Base-by-base conservation (phyloP, 495 filamentous ascomycete genomes). In the Aspergillus conjunctus region DNA sequence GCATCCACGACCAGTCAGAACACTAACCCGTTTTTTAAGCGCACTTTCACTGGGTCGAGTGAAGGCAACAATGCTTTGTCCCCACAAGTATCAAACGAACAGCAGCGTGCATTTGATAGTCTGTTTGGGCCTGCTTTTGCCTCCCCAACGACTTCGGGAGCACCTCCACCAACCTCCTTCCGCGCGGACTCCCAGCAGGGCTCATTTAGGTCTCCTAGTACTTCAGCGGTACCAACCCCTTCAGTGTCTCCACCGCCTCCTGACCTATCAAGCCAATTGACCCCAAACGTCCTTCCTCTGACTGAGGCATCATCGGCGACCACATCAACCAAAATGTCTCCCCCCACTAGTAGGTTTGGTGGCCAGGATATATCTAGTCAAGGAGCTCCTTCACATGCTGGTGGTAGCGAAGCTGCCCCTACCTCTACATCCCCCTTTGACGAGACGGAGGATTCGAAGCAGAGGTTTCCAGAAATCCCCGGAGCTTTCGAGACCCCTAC, bases 1-100 rank as follows among this genome's bases (percentile, higher is more conserved):
- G 80, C 85, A 39, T 92, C 91, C 17, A 88, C 85, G 22, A 75
- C 87, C 21, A 94, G 90, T 67, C 87, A 86, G 64, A 90, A 87
- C 73, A 89, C 84, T 18, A 97, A 97, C 66, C 92, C 92, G 4
- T 97, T 97, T 79, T 95, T 95, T 76, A 82, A 91, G 59, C 86
- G 87, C 45, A 86, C 88, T 2, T 71, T 79, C 8, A 88, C 83
- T 30, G 88, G 85, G 21, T 82, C 87, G 18, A 73, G 69, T 48
- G 90, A 68, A 11, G 34, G 30, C n/a, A 61, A 92, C 43, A 85
- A 83, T 65, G 77, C 73, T 37, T 67, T 77, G 58, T 83, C 86
- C 18, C 75, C 78, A 3, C 71, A 72, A 26, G 59, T 67, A 20
- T 56, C 73, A 0, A 74, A 55, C 43, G 78, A 83, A 61, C 82